Evolutionary conservation across 306 rosid genomes (phyloP), one percentile per base, ranked within the genome.

Genomic region (Begonia fuchsioides): DNA sequence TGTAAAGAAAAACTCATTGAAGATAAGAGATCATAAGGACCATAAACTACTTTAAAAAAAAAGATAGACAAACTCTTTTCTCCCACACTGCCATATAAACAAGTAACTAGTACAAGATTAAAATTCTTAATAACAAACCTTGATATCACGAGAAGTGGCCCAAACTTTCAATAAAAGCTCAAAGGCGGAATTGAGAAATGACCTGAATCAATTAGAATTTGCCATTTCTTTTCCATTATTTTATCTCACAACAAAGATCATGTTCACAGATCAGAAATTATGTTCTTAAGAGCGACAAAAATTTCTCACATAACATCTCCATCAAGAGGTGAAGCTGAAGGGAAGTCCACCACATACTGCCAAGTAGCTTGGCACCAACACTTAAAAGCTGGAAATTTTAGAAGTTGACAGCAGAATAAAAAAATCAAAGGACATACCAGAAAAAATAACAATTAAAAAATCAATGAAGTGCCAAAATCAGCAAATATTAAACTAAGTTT

Each of bases 281-380:
- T 49, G 58, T 18, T 15, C 47, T 50, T 57, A 44, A 69, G 26
- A 35, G 44, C 5, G 41, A 59, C 43, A 13, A 53, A 49, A 55
- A 50, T 52, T 66, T 78, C 96, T 88, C 86, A 88, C 96, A 88
- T 83, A 76, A 88, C 78, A 66, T 76, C 88, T 50, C 72, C 79
- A 55, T 73, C 93, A 57, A 70, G 77, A 63, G 76, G 76, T 38
- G 77, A 68, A 64, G 63, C 69, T 57, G 81, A 73, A 72, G 88
- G 93, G 60, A 73, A 72, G 67, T 88, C 96, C 67, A 65, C 52
- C 39, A 71, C 71, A 66, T 72, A 68, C 61, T 80, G 95, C 86
- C 86, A 83, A 52, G 83, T 88, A 72, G 96, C 96, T 74, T 83
- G 93, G 72, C 96, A 83, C 96, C 96, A 88, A 76, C 93, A 83